Percentiles rank a stretch among this genome's conserved stretches.
phyloP scores from a whole-genome alignment of 1,284 basidiomycete species.

The Tilletia setariae region DNA sequence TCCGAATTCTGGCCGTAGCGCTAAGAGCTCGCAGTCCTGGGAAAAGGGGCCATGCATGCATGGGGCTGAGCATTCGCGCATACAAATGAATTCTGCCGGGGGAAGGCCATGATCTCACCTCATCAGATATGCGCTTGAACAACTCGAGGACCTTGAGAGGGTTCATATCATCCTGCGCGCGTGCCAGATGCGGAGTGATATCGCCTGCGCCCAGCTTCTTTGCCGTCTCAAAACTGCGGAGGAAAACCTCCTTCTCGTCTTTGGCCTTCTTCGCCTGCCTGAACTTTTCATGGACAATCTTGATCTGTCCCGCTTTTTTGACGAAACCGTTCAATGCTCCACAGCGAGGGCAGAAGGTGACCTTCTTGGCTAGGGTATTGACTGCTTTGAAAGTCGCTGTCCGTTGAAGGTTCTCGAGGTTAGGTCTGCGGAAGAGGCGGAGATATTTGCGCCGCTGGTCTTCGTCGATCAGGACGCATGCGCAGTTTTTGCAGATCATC shows the following conservation, averaged over 20 bases:
- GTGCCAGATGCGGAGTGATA: slow-evolving; percentile 77
- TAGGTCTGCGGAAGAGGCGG: slow-evolving; percentile 80
- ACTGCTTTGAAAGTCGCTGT: slow-evolving; percentile 83
- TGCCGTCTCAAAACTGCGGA: slow-evolving; percentile 76
- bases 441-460: slow-evolving; percentile 79
- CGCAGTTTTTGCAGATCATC: slow-evolving; percentile 73
- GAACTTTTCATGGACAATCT: slow-evolving; percentile 97
- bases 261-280: slow-evolving; percentile 82
- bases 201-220: slow-evolving; percentile 79
- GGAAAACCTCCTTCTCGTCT: slow-evolving; percentile 83
- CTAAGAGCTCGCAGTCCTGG: slow-evolving; percentile 90
- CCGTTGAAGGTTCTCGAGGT: slow-evolving; percentile 89
- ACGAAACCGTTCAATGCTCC: slow-evolving; percentile 89
- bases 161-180: slow-evolving; percentile 91
- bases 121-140: slow-evolving; percentile 87
- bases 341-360: slow-evolving; percentile 89
- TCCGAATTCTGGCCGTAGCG: slow-evolving; percentile 81
- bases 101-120: slow-evolving; percentile 15
- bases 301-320: slow-evolving; percentile 90
- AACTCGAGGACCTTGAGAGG: slow-evolving; percentile 89
- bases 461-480: slow-evolving; percentile 86
- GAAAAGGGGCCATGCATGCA: neutral
- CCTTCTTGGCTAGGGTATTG: slow-evolving; percentile 81
- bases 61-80: neutral
- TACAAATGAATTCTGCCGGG: neutral